A percentile compares a stretch with the other conserved stretches of the same genome.
These are phyloP conservation scores for Leccinum subtestaceum DNA, from an alignment of 768 basidiomycete species.

Conservation along the genomic window DNA sequence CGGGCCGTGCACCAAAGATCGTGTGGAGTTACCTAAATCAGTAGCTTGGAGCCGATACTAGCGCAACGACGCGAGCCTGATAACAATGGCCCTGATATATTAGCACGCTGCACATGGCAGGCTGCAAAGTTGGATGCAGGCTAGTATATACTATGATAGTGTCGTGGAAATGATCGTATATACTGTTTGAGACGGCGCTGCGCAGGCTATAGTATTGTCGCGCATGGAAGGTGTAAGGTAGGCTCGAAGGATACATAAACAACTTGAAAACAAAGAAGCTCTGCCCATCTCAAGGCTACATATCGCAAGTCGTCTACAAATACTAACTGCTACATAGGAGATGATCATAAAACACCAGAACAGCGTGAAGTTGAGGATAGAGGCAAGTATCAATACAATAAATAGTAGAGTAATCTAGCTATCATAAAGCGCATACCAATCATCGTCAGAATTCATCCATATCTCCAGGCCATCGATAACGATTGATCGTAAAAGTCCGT, in stretches of 20 bases:
- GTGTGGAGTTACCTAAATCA: too few relatives aligned
- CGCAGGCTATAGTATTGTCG: not conserved
- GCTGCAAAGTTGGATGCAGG: too few relatives aligned
- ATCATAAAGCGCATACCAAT: not conserved
- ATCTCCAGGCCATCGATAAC: not conserved
- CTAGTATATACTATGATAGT: too few relatives aligned
- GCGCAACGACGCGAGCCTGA: too few relatives aligned
- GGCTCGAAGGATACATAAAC: not conserved
- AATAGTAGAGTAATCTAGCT: not conserved
- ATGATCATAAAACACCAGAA: not conserved
- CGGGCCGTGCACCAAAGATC: too few relatives aligned
- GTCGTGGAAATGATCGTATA: too few relatives aligned
- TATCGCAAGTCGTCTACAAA: not conserved
- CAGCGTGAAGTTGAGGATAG: not conserved
- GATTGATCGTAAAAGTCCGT: not conserved
- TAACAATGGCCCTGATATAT: too few relatives aligned
- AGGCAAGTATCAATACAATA: not conserved
- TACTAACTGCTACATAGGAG: not conserved
- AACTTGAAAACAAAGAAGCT: not conserved
- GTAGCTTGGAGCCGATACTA: too few relatives aligned
- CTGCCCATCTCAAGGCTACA: not conserved
- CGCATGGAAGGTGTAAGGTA: not conserved
- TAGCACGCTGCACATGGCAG: too few relatives aligned
- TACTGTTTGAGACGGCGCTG: not conserved
- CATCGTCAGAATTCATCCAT: not conserved